These are phyloP conservation scores for Pichia californica DNA, from an alignment of 805 yeast species.

Conservation along the genomic window DNA sequence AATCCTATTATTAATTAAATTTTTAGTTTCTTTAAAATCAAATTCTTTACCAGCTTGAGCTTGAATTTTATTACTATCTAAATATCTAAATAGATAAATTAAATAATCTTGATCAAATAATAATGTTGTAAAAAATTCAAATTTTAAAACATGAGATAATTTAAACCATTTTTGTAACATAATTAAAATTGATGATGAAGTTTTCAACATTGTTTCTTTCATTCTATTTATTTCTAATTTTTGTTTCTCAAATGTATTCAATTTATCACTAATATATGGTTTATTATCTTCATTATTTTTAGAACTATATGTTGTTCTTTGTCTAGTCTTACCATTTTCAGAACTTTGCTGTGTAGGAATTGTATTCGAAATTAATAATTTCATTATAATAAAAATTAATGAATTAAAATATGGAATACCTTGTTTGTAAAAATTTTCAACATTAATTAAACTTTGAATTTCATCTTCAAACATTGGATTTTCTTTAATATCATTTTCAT, in stretches of 20 bases:
- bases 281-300: slow-evolving; percentile 6
- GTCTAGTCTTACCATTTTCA: slow-evolving; percentile 20
- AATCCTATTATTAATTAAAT: slow-evolving; percentile 23
- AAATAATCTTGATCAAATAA: slow-evolving; percentile 68
- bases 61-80: slow-evolving; percentile 26
- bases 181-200: slow-evolving; percentile 46
- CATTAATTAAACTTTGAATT: slow-evolving; percentile 41
- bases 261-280: slow-evolving; percentile 12
- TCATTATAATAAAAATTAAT: slow-evolving; percentile 55
- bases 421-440: slow-evolving; percentile 52
- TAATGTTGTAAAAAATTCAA: slow-evolving; percentile 63
- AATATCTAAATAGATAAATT: slow-evolving; percentile 29
- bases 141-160: slow-evolving; percentile 68
- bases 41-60: slow-evolving; percentile 21
- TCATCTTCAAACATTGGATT: slow-evolving; percentile 33
- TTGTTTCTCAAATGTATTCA: slow-evolving; percentile 26
- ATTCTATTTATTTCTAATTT: slow-evolving; percentile 50
- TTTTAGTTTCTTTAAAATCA: slow-evolving; percentile 24
- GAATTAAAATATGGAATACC: slow-evolving; percentile 55
- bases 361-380: slow-evolving; percentile 51
- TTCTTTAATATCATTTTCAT: slow-evolving; percentile 24
- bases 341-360: slow-evolving; percentile 17
- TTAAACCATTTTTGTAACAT: slow-evolving; percentile 72
- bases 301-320: slow-evolving; percentile 9
- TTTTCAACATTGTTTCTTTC: slow-evolving; percentile 59